Evolutionary conservation across 768 basidiomycete species (phyloP), one percentile per base, ranked within the genome.

Genomic region (Termitomyces sp.): DNA sequence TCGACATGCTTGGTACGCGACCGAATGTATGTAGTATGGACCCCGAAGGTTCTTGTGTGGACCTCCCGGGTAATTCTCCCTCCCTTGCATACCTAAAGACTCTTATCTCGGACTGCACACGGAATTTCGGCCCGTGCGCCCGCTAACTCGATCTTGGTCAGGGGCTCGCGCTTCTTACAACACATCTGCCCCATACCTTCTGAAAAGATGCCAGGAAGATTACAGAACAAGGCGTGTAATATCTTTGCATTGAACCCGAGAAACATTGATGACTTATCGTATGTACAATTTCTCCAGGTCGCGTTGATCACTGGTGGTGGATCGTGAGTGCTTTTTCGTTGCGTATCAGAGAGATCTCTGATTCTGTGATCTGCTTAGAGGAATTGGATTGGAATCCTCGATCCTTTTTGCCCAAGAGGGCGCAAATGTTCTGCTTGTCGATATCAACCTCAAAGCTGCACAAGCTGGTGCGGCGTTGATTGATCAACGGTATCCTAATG

Each of bases 371-470:
- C 54, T 53, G 30, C 20, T 44, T 71, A 98, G 95, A 56, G 97
- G 97, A 0, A 97, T 99, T 70, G 97, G 97, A 28, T 82, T 98
- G 49, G 94, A 99, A 75, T 90, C 94, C 0, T 86, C 94, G n/a
- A 79, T 98, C 59, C 81, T 98, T 47, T 99, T 99, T 70, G 96
- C 96, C 2, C 81, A 84, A 61, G 97, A 99, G 71, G 95, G 96
- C 26, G 94, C 94, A n/a, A 83, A 87, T 65, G 85, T 98, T 59
- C 69, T 98, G 45, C 82, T 95, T 45, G 90, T 86, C 35, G 97
- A 99, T 70, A 84, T 98, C 70, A 97, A 94, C 71, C 63, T 85
- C 24, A 73, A 79, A 22, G 88, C 85, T 26, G 94, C 84, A 4
- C 75, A 92, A 69, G 86, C 80, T 53, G 86, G 80, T 3, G 85